Conservation (phyloP, 2,329 filamentous ascomycete genomes). For the Colletotrichum musicola region DNA sequence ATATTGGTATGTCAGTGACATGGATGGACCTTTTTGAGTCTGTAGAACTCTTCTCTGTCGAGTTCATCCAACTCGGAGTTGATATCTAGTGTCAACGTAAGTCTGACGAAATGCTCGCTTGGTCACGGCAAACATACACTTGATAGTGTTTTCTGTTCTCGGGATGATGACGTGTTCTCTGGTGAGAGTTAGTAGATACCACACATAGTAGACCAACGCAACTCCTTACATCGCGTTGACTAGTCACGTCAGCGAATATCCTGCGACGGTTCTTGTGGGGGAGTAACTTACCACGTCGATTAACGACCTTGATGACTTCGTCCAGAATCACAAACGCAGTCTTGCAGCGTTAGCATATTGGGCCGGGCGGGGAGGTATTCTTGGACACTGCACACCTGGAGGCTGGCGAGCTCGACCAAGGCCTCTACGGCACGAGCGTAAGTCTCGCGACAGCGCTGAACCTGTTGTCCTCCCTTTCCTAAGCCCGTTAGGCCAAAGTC, state of each 20-base stretch:
- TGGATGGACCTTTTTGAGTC: conserved; percentile 81
- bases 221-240: conserved; percentile 88
- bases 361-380: neutral
- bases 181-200: conserved; percentile 41
- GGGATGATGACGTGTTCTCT: conserved; percentile 97
- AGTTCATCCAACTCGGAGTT: conserved; percentile 98
- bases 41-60: conserved; percentile 97
- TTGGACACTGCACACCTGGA: conserved; percentile 69
- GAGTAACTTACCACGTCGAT: conserved; percentile 79
- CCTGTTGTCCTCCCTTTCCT: conserved; percentile 97
- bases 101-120: neutral
- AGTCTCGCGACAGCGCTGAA: conserved; percentile 93
- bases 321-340: conserved; percentile 98
- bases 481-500: conserved; percentile 97
- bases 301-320: conserved; percentile 99
- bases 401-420: conserved; percentile 90
- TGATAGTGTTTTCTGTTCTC: conserved; percentile 99
- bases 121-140: conserved; percentile 69
- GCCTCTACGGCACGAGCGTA: conserved; percentile 97
- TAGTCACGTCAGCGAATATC: conserved; percentile 47
- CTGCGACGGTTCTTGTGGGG: conserved; percentile 14
- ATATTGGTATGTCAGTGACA: too few species aligned
- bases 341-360: conserved; percentile 51
- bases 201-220: too few species aligned
- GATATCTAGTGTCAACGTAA: conserved; percentile 74